A percentile compares a stretch with the other conserved stretches of the same genome.
These are phyloP conservation scores for Viola odorata DNA, from an alignment of 345 rosid species.

Conservation along the genomic window DNA sequence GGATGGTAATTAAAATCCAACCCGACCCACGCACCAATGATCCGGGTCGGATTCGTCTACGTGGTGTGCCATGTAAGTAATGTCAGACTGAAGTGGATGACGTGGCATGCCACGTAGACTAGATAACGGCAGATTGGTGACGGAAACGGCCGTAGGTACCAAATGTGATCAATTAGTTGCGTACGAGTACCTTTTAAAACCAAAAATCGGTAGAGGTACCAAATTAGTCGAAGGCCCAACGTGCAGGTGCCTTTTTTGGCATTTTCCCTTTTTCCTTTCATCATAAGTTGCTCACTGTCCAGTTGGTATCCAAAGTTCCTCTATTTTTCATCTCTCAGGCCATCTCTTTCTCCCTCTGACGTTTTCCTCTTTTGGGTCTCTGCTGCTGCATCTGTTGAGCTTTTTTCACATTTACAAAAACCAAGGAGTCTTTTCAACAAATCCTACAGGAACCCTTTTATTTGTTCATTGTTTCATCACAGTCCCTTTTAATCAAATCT, in stretches of 20 bases:
- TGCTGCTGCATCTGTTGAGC: not conserved
- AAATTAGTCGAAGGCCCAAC: not conserved
- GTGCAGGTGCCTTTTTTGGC: no score
- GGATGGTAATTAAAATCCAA: no score
- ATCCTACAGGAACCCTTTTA: not conserved
- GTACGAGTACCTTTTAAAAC: not conserved
- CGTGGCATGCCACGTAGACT: no score
- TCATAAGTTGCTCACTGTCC: not conserved
- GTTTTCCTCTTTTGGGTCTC: not conserved
- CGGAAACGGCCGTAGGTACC: no score
- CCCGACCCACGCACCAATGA: no score
- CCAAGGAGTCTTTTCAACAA: not conserved
- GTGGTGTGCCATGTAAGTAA: no score
- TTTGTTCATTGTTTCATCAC: not conserved
- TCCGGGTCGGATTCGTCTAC: no score
- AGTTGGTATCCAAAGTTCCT: slow-evolving; percentile 11
- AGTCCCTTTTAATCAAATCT: not conserved
- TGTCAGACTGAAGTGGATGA: no score
- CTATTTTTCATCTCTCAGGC: not conserved
- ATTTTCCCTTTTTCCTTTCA: not conserved
- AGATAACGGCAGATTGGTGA: no score
- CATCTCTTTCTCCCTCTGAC: not conserved
- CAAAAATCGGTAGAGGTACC: not conserved
- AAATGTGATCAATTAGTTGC: not conserved
- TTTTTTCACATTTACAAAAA: not conserved